Evolutionary conservation across 2,329 filamentous ascomycete genomes (phyloP), one percentile per base, ranked within the genome.

Genomic region (Daldinia eschscholtzii): DNA sequence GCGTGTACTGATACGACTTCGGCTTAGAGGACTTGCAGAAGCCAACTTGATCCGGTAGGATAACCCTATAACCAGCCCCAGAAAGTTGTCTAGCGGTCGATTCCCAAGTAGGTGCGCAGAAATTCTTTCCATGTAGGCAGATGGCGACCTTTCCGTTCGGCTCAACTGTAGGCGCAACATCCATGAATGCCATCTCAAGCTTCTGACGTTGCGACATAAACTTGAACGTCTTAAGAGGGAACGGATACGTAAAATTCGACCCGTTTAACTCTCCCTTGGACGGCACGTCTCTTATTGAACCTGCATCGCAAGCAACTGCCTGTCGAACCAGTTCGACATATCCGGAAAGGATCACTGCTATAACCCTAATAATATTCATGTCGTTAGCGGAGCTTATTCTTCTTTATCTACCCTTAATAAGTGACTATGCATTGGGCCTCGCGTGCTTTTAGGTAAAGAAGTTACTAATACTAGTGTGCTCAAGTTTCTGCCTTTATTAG

Each of bases 1-100:
- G 78, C 28, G 81, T 85, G 78, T 85, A 87, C 73, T 87, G 85
- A 74, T 87, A 88, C 12, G 73, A 72, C 1, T 74, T 72, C 0
- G 85, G 83, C 76, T 88, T 88, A 28, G 82, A 81, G 7, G 85
- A 87, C 76, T 87, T 87, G 82, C 86, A 88, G 78, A 86, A 88
- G 65, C 86, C 86, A 53, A 88, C 77, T 69, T 88, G 85, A 70
- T 88, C 86, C 0, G 85, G 84, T 2, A 85, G 77, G 57, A 88
- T 82, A 58, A 87, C 83, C 42, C 86, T 83, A 70, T 85, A 87
- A 46, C 85, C 86, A 30, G 73, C 75, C 2, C 71, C 68, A 3
- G 79, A 73, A 61, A 88, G 81, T 10, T 78, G 74, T 10, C 75
- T 69, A n/a, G 84, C 82, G 13, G 85, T 87, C 15, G 75, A 76